phyloP scores from a whole-genome alignment of 1,139 yeast species.

The Suhomyces chickasaworum region DNA sequence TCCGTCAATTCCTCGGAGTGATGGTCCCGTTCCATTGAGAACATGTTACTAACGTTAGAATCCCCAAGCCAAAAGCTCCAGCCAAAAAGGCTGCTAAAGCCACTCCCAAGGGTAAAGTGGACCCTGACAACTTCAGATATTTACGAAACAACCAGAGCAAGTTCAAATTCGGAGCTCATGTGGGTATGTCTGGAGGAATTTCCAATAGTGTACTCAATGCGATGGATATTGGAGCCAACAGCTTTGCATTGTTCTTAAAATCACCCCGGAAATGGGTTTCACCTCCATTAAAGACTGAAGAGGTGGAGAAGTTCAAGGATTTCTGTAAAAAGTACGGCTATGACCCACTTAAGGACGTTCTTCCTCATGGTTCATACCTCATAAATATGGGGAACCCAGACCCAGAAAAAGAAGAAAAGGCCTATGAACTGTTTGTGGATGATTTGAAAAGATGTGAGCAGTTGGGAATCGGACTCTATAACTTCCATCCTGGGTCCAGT shows the following conservation, averaged over 20 bases:
- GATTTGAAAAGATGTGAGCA: slow-evolving; percentile 86
- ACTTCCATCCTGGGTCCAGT: slow-evolving; percentile 94
- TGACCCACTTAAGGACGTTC: slow-evolving; percentile 71
- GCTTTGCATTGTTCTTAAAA: slow-evolving; percentile 88
- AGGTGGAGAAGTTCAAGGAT: slow-evolving; percentile 61
- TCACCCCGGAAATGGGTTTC: slow-evolving; percentile 92
- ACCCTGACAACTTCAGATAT: slow-evolving; percentile 16
- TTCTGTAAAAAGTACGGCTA: slow-evolving; percentile 65
- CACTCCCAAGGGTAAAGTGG: slow-evolving; percentile 8
- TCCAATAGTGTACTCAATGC: slow-evolving; percentile 79
- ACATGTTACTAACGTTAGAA: slow-evolving; percentile 1
- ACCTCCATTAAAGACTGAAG: slow-evolving; percentile 70
- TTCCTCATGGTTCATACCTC: slow-evolving; percentile 95
- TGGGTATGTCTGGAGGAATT: slow-evolving; percentile 70
- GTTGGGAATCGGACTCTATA: slow-evolving; percentile 80
- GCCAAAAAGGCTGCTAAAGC: slow-evolving; percentile 6
- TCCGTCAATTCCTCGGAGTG: no score
- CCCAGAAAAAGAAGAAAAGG: slow-evolving; percentile 70
- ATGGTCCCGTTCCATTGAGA: background rate
- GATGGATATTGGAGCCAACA: slow-evolving; percentile 72
- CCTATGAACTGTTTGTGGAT: slow-evolving; percentile 79
- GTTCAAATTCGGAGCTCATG: slow-evolving; percentile 80
- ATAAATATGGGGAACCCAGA: slow-evolving; percentile 94
- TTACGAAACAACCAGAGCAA: slow-evolving; percentile 24
- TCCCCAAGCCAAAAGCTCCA: slow-evolving; percentile 2